Conservation (phyloP, 1,284 basidiomycete genomes). For the Neolentinus lepideus region DNA sequence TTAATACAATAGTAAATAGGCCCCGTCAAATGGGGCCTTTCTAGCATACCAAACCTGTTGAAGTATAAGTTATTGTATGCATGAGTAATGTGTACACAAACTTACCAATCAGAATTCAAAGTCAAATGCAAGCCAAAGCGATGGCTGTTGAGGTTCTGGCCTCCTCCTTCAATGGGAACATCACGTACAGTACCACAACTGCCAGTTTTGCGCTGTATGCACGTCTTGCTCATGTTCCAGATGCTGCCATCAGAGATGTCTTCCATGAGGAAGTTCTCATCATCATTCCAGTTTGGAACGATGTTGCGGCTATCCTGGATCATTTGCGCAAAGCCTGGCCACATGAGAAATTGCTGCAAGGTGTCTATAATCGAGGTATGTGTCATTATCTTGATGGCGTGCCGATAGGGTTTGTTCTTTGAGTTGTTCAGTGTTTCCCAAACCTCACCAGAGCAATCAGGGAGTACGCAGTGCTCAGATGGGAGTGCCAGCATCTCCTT, state of each 20-base stretch:
- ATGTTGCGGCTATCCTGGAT: conserved; percentile 5
- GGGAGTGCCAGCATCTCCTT: conserved; percentile 10
- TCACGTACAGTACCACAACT: not conserved
- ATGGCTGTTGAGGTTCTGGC: not conserved
- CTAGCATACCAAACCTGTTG: conserved; percentile 17
- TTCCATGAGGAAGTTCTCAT: conserved; percentile 17
- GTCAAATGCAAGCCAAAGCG: conserved; percentile 17
- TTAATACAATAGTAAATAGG: conserved; percentile 19
- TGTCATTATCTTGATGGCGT: conserved; percentile 9
- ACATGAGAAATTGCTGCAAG: conserved; percentile 14
- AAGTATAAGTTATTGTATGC: too few species aligned
- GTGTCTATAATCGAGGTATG: conserved; percentile 14
- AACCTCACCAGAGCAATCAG: conserved; percentile 9
- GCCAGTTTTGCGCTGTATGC: not conserved
- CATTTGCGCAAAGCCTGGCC: conserved; percentile 8
- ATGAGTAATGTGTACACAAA: conserved; percentile 2
- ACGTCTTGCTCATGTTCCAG: conserved; percentile 11
- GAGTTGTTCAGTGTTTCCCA: conserved; percentile 5
- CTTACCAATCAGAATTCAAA: conserved; percentile 21
- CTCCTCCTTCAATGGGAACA: not conserved
- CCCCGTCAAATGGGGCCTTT: conserved; percentile 21
- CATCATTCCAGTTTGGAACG: conserved; percentile 8
- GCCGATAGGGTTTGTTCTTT: not conserved
- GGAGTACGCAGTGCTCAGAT: conserved; percentile 11
- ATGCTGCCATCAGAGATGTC: conserved; percentile 17